phyloP scores from a whole-genome alignment of 352 stramenopile genomes.

The Globisporangium carolinianum region DNA sequence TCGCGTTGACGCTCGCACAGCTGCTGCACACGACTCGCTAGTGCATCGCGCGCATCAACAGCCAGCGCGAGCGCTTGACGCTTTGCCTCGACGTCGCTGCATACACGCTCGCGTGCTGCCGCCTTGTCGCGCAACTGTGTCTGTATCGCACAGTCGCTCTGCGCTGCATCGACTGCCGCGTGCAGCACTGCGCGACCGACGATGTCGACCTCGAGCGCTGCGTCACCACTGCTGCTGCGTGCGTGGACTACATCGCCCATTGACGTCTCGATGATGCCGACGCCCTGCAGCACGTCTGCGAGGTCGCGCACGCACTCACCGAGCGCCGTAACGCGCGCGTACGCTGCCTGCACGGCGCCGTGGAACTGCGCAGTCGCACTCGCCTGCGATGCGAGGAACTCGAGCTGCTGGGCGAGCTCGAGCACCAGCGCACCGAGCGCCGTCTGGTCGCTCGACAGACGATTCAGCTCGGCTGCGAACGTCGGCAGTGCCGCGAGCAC shows the following conservation, averaged over 20 bases:
- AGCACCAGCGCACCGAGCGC: slow-evolving; percentile 25
- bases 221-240: background rate
- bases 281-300: slow-evolving; percentile 42
- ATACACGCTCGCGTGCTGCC: background rate
- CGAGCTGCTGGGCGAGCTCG: slow-evolving; percentile 47
- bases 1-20: slow-evolving; percentile 15
- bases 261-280: slow-evolving; percentile 44
- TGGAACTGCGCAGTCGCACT: slow-evolving; percentile 20
- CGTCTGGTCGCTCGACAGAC: slow-evolving; percentile 26
- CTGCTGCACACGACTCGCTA: slow-evolving; percentile 2
- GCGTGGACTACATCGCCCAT: slow-evolving; percentile 13
- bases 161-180: slow-evolving; percentile 11
- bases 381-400: slow-evolving; percentile 29
- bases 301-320: slow-evolving; percentile 34
- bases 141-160: slow-evolving; percentile 7
- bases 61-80: slow-evolving; percentile 9
- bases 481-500: slow-evolving; percentile 33
- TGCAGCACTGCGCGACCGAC: slow-evolving; percentile 26
- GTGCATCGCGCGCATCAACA: background rate
- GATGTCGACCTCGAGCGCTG: slow-evolving; percentile 40
- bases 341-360: slow-evolving; percentile 26
- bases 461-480: slow-evolving; percentile 29
- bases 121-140: slow-evolving; percentile 6
- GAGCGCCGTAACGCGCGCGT: slow-evolving; percentile 22
- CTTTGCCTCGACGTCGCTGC: slow-evolving; percentile 15